phyloP scores from a whole-genome alignment of 768 basidiomycete genomes.

The Chiua virens region DNA sequence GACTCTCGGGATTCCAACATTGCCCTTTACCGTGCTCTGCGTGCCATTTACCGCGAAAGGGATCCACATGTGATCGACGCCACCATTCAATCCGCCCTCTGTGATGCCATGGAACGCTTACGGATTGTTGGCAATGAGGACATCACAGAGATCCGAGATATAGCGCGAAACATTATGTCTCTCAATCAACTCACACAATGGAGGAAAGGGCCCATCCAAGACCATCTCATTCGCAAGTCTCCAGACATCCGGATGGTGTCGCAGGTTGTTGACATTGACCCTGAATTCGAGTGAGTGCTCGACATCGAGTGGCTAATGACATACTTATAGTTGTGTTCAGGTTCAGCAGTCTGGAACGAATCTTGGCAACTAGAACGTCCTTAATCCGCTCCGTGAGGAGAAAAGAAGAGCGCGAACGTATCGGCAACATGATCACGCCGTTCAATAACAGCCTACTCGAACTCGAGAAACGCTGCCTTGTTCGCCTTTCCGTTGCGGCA shows the following conservation, averaged over 20 bases:
- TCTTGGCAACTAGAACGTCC: constrained; percentile 80
- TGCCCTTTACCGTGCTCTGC: constrained; percentile 74
- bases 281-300: constrained; percentile 64
- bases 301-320: neutral
- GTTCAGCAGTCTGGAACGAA: constrained; percentile 70
- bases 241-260: constrained; percentile 38
- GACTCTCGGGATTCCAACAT: constrained; percentile 47
- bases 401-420: constrained; percentile 71
- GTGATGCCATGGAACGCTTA: constrained; percentile 63
- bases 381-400: constrained; percentile 71
- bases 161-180: constrained; percentile 73
- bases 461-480: constrained; percentile 68
- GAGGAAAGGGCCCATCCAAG: constrained; percentile 39
- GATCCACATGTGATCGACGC: constrained; percentile 48
- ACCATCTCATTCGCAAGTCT: constrained; percentile 32
- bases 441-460: constrained; percentile 50
- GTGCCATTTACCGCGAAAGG: constrained; percentile 80
- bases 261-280: constrained; percentile 47
- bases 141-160: constrained; percentile 69
- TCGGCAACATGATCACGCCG: constrained; percentile 67
- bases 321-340: constrained; percentile 39
- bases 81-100: constrained; percentile 51
- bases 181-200: constrained; percentile 74
- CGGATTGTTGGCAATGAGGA: constrained; percentile 73
- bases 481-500: constrained; percentile 71